A percentile compares a stretch with the other conserved stretches of the same genome.
phyloP scores from a whole-genome alignment of 2,329 filamentous ascomycete species.

The Alternaria triticina region DNA sequence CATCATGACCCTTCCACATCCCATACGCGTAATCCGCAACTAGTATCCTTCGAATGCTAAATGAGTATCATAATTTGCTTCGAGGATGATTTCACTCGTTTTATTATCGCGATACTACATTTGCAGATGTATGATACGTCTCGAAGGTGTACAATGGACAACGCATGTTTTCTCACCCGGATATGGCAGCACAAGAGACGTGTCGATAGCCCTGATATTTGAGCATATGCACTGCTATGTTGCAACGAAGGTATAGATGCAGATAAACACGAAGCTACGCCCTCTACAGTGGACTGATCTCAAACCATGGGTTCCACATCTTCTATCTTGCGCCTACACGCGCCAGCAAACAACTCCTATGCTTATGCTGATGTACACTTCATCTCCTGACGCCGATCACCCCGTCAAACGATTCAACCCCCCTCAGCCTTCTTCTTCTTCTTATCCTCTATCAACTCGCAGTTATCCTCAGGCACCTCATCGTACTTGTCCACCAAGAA shows the following conservation, averaged over 20 bases:
- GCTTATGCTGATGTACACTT: slow-evolving; percentile 1
- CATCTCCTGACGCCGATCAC: not conserved
- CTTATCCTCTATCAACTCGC: slow-evolving; percentile 94
- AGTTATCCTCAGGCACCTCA: slow-evolving; percentile 91
- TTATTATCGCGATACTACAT: no score
- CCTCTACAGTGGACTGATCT: not conserved
- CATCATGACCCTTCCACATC: not conserved
- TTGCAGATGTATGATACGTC: no score
- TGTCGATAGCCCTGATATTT: not conserved
- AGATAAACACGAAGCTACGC: not conserved
- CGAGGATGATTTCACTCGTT: not conserved
- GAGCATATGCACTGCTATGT: not conserved
- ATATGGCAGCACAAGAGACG: not conserved
- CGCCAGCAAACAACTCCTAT: not conserved
- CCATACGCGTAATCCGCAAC: not conserved
- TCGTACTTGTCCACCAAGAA: slow-evolving; percentile 89
- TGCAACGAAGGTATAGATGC: not conserved
- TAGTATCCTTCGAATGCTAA: not conserved
- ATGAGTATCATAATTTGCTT: not conserved
- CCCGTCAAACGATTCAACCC: slow-evolving; percentile 9
- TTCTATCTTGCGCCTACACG: not conserved
- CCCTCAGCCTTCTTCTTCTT: slow-evolving; percentile 72
- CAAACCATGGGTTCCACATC: not conserved
- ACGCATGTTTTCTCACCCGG: not conserved
- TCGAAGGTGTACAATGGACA: not conserved